phyloP scores from a whole-genome alignment of 2,329 filamentous ascomycete genomes.

The Acrodontium crateriforme region DNA sequence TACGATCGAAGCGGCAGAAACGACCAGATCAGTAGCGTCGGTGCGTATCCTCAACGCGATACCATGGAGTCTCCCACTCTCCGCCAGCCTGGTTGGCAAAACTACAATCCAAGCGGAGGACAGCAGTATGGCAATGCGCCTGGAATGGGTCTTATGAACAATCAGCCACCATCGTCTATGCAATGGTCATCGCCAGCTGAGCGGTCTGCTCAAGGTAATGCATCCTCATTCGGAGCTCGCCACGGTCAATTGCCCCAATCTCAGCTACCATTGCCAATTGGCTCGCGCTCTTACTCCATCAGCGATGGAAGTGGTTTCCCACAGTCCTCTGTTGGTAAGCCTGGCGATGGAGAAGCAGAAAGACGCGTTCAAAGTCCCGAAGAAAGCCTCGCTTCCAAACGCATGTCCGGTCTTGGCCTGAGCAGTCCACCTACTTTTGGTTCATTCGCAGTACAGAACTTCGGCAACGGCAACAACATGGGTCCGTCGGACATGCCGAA shows the following conservation, averaged over 20 bases:
- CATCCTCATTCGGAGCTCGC: too few species aligned
- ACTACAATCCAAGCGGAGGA: background rate
- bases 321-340: too few species aligned
- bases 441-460: too few species aligned
- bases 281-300: too few species aligned
- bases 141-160: background rate
- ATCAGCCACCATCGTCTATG: background rate
- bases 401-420: too few species aligned
- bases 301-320: too few species aligned
- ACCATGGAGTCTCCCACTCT: constrained; percentile 1
- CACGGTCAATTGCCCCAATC: too few species aligned
- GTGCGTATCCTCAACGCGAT: constrained; percentile 1
- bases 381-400: background rate
- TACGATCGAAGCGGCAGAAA: constrained; percentile 6
- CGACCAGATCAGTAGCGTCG: constrained; percentile 5
- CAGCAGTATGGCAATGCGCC: background rate
- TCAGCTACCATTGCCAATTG: too few species aligned
- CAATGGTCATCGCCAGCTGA: too few species aligned
- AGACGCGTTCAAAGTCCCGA: background rate
- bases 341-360: background rate
- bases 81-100: background rate
- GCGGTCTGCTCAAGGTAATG: too few species aligned
- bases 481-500: constrained; percentile 1
- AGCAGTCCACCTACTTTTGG: too few species aligned
- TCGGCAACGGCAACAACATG: background rate